Evolutionary conservation across 495 filamentous ascomycete species (phyloP).

Genomic region (Neurospora sp.): DNA sequence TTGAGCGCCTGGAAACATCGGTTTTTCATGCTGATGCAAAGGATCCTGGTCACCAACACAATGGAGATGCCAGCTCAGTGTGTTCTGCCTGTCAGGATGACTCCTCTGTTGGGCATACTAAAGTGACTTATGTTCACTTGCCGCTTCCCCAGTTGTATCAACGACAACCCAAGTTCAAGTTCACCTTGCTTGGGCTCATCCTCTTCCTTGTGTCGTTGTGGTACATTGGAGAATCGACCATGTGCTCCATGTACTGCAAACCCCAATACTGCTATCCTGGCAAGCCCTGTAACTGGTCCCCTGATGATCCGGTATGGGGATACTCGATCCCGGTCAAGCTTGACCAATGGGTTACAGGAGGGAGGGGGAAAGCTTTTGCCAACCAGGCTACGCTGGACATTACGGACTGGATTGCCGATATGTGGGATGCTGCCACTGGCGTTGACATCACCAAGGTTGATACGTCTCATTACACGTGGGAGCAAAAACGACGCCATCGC

Average conservation of each 20-base stretch:
- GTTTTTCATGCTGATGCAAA: slow-evolving; percentile 35
- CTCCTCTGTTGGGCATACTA: neutral
- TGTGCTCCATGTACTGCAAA: slow-evolving; percentile 54
- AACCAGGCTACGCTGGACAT: slow-evolving; percentile 22
- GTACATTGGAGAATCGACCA: slow-evolving; percentile 48
- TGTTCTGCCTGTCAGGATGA: neutral
- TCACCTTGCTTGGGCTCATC: slow-evolving; percentile 48
- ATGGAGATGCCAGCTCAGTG: slow-evolving; percentile 14
- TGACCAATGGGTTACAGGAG: slow-evolving; percentile 43
- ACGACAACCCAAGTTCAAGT: slow-evolving; percentile 32
- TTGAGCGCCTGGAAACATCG: slow-evolving; percentile 54
- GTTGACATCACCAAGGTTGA: slow-evolving; percentile 29
- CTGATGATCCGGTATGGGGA: slow-evolving; percentile 41
- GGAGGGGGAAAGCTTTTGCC: slow-evolving; percentile 23
- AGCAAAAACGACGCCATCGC: slow-evolving; percentile 25
- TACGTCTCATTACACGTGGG: slow-evolving; percentile 15
- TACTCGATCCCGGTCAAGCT: slow-evolving; percentile 45
- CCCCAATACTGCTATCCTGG: slow-evolving; percentile 38
- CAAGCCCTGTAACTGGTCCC: slow-evolving; percentile 35
- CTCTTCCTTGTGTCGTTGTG: slow-evolving; percentile 39
- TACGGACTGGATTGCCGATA: slow-evolving; percentile 29
- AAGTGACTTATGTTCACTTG: slow-evolving; percentile 30
- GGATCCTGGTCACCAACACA: slow-evolving; percentile 2
- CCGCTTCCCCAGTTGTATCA: slow-evolving; percentile 51
- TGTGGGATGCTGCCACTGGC: slow-evolving; percentile 29